Conservation (phyloP, 208 protist genomes). For the Leishmania gerbilli region DNA sequence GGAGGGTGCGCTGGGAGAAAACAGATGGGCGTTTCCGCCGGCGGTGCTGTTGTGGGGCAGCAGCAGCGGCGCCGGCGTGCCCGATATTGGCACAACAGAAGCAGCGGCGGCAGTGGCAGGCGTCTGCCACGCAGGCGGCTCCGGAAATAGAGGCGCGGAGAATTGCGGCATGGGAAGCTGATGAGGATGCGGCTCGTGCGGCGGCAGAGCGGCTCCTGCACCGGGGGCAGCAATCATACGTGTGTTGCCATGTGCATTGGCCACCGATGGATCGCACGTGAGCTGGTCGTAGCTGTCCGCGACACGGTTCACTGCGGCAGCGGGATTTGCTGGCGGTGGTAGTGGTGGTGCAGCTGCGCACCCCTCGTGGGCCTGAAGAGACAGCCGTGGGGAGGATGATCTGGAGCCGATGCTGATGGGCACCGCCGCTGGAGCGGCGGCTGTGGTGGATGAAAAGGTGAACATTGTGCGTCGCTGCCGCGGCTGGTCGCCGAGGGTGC, state of each 20-base stretch:
- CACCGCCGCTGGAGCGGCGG: conserved; percentile 1
- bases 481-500: not conserved
- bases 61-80: not conserved
- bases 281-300: conserved; percentile 20
- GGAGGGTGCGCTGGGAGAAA: not conserved
- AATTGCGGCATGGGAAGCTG: conserved; percentile 10
- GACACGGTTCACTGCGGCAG: not conserved
- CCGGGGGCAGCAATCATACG: not conserved
- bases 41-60: not conserved
- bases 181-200: not conserved
- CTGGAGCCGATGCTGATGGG: not conserved
- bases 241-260: not conserved
- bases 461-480: conserved; percentile 42
- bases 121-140: conserved; percentile 29
- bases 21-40: not conserved
- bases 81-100: not conserved
- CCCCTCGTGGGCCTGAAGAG: conserved; percentile 6
- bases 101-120: not conserved
- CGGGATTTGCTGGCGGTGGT: not conserved
- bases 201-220: not conserved
- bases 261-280: conserved; percentile 37
- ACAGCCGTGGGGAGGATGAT: conserved; percentile 3
- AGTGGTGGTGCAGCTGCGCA: not conserved
- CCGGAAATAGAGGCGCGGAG: conserved; percentile 44
- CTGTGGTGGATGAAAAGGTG: conserved; percentile 17